Percentiles rank a stretch among this genome's conserved stretches.
Conservation (phyloP, 1,284 basidiomycete genomes). For the Cutaneotrichosporon mucoides region DNA sequence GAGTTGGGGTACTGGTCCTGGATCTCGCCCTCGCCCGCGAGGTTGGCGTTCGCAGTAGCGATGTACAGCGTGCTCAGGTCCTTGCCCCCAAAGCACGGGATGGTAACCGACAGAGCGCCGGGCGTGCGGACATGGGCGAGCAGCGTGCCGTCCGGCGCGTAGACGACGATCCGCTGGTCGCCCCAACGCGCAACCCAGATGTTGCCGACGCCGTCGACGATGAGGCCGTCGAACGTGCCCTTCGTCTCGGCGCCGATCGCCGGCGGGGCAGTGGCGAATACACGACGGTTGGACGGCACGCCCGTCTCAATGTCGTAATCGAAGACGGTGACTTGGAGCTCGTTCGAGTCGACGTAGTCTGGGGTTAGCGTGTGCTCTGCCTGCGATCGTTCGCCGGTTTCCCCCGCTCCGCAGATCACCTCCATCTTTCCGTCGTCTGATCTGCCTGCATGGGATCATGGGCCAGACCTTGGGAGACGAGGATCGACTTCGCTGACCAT, state of each 20-base stretch:
- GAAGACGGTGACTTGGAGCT: constrained; percentile 29
- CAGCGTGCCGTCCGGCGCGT: constrained; percentile 35
- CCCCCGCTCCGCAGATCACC: no score
- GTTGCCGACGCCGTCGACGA: constrained; percentile 43
- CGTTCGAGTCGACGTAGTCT: constrained; percentile 48
- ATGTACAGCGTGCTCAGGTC: constrained; percentile 41
- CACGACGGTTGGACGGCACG: constrained; percentile 24
- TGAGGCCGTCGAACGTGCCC: constrained; percentile 41
- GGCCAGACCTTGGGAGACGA: no score
- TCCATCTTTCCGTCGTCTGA: no score
- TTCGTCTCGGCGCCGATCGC: no score
- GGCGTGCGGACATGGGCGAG: constrained; percentile 30
- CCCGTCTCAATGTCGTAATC: constrained; percentile 39
- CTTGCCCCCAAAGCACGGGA: constrained; percentile 44
- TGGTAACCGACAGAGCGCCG: constrained; percentile 34
- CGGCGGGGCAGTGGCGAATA: constrained; percentile 17
- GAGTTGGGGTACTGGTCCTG: constrained; percentile 26
- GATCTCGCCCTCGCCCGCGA: constrained; percentile 29
- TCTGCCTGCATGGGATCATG: no score
- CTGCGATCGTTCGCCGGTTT: no score
- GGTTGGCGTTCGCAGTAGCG: constrained; percentile 30
- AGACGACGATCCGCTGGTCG: constrained; percentile 40
- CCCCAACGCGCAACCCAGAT: constrained; percentile 48
- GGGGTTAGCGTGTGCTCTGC: no score
- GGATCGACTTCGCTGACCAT: no score